These are phyloP conservation scores for Trichoderma sp. DNA, from an alignment of 2,329 filamentous ascomycete species.

Conservation along the genomic window DNA sequence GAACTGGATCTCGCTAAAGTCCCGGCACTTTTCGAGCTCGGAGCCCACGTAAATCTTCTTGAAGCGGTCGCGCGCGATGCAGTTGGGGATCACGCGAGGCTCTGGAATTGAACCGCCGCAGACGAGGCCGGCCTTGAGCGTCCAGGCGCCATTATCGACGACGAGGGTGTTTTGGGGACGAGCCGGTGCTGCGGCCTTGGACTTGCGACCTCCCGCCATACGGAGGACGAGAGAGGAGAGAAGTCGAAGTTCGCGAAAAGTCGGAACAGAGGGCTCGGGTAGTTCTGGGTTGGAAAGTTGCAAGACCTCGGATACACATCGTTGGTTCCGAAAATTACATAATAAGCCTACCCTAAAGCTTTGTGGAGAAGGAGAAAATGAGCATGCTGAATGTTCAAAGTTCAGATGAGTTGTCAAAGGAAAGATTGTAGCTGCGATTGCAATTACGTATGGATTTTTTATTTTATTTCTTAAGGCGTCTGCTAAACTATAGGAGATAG, in stretches of 20 bases:
- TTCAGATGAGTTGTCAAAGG: neutral
- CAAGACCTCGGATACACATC: neutral
- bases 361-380: neutral
- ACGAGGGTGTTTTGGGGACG: conserved; percentile 70
- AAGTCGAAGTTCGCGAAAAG: neutral
- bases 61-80: conserved; percentile 78
- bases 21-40: conserved; percentile 74
- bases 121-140: conserved; percentile 84
- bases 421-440: neutral
- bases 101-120: conserved; percentile 44
- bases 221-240: neutral
- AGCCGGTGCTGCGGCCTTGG: conserved; percentile 49
- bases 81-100: conserved; percentile 82
- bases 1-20: conserved; percentile 87
- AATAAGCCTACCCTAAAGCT: neutral
- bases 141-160: conserved; percentile 90
- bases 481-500: neutral
- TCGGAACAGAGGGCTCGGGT: neutral
- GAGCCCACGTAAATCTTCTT: conserved; percentile 76
- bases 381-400: neutral
- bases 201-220: conserved; percentile 51
- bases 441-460: neutral
- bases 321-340: neutral
- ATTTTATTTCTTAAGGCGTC: neutral
- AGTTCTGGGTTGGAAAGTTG: neutral